phyloP scores from a whole-genome alignment of 2,329 filamentous ascomycete species.

The Neocatenulostroma microsporum region DNA sequence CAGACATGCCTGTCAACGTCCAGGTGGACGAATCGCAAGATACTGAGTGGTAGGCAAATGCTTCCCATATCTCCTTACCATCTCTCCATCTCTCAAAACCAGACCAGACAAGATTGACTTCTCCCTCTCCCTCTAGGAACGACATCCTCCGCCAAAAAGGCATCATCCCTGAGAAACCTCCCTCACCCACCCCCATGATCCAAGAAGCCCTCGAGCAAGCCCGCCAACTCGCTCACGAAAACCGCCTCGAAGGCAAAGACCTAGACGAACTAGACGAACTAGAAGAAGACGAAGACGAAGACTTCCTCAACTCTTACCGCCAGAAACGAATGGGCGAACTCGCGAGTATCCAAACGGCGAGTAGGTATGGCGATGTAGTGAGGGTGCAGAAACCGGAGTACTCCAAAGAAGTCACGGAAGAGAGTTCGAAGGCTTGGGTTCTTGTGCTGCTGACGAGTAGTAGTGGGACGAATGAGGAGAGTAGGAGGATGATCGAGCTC shows the following conservation, averaged over 20 bases:
- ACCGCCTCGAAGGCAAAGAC: slow-evolving; percentile 87
- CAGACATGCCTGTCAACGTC: slow-evolving; percentile 61
- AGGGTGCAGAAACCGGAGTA: slow-evolving; percentile 94
- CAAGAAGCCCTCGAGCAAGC: slow-evolving; percentile 88
- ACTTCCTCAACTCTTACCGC: slow-evolving; percentile 79
- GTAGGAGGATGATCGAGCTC: slow-evolving; percentile 70
- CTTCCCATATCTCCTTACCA: slow-evolving; percentile 9
- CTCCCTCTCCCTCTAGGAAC: too few relatives aligned
- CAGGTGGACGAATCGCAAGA: slow-evolving; percentile 94
- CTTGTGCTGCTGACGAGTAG: slow-evolving; percentile 77
- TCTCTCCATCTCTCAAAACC: neutral
- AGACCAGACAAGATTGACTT: too few relatives aligned
- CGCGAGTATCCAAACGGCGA: slow-evolving; percentile 63
- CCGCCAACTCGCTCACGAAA: slow-evolving; percentile 76
- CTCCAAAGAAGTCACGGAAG: slow-evolving; percentile 81
- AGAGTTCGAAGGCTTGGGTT: slow-evolving; percentile 60
- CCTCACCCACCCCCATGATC: slow-evolving; percentile 90
- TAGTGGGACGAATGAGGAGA: slow-evolving; percentile 73
- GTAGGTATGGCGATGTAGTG: slow-evolving; percentile 83
- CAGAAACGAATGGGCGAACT: slow-evolving; percentile 81
- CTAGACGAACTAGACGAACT: slow-evolving; percentile 88
- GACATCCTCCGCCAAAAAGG: slow-evolving; percentile 96
- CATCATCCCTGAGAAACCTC: slow-evolving; percentile 94
- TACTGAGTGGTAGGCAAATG: slow-evolving; percentile 71
- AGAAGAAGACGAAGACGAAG: slow-evolving; percentile 92